Evolutionary conservation across 1,284 basidiomycete genomes (phyloP).

Genomic region (Cerrena zonata): DNA sequence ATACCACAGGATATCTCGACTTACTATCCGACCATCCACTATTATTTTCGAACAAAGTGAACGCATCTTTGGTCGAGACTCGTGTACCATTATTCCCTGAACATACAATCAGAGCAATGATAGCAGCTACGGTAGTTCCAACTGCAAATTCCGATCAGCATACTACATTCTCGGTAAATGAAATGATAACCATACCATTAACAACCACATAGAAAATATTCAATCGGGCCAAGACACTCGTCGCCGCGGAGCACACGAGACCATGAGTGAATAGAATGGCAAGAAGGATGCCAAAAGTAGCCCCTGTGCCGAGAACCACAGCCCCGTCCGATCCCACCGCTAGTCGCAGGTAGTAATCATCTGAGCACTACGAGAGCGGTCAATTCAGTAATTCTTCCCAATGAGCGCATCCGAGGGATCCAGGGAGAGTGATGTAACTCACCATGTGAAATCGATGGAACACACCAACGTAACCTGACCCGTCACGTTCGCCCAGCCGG

Average conservation of each 20-base stretch:
- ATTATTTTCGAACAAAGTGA: constrained; percentile 66
- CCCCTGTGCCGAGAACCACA: constrained; percentile 46
- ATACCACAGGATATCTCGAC: constrained; percentile 14
- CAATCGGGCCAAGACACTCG: constrained; percentile 56
- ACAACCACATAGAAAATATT: constrained; percentile 64
- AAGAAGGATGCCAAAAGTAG: constrained; percentile 62
- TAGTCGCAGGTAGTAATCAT: constrained; percentile 73
- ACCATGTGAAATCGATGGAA: constrained; percentile 71
- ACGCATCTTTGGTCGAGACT: constrained; percentile 63
- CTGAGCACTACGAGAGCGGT: constrained; percentile 41
- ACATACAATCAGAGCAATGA: constrained; percentile 52
- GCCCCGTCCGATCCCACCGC: constrained; percentile 53
- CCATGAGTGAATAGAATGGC: constrained; percentile 60
- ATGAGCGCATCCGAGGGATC: not conserved
- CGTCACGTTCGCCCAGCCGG: constrained; percentile 60
- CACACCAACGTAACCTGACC: constrained; percentile 62
- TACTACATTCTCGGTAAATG: not conserved
- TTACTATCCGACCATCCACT: constrained; percentile 60
- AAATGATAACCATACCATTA: constrained; percentile 44
- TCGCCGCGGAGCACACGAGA: constrained; percentile 66
- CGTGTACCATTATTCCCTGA: constrained; percentile 40
- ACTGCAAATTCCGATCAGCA: constrained; percentile 12
- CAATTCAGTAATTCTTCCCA: too few relatives aligned
- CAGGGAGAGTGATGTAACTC: constrained; percentile 10
- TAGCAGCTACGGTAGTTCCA: constrained; percentile 43